phyloP scores from a whole-genome alignment of 1,284 basidiomycete genomes.

The Boletellus dicymbophilus region DNA sequence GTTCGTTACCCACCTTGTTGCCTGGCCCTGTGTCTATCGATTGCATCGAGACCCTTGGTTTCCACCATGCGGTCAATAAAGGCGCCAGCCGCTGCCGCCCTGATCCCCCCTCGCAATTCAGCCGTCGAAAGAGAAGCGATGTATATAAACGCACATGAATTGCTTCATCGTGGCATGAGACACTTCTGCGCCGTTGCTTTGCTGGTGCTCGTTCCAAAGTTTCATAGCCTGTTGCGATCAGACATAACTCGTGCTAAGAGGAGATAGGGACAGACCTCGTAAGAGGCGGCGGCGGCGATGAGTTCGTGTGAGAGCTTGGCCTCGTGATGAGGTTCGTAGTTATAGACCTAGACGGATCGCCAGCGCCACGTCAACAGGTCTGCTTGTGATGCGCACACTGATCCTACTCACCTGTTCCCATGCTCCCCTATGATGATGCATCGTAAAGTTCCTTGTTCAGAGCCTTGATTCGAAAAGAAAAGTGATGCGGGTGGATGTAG shows the following conservation, averaged over 20 bases:
- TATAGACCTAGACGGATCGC: too few relatives aligned
- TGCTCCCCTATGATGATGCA: conserved; percentile 18
- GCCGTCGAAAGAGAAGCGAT: too few relatives aligned
- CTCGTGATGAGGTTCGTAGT: too few relatives aligned
- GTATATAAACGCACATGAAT: too few relatives aligned
- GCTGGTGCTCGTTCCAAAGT: too few relatives aligned
- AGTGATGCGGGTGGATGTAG: neutral
- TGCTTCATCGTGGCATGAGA: too few relatives aligned
- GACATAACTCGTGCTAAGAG: neutral
- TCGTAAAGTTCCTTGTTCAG: conserved; percentile 4
- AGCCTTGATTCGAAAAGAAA: too few relatives aligned
- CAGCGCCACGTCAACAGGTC: neutral
- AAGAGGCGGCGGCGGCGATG: conserved; percentile 29
- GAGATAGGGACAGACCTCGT: conserved; percentile 7
- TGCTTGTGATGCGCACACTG: neutral
- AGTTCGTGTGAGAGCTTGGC: conserved; percentile 30
- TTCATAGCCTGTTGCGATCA: too few relatives aligned
- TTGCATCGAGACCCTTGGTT: conserved; percentile 24
- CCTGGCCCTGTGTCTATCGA: conserved; percentile 18
- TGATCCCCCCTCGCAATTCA: too few relatives aligned
- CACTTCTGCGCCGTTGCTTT: too few relatives aligned
- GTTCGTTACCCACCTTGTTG: conserved; percentile 18
- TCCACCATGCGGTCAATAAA: conserved; percentile 26
- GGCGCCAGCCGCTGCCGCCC: too few relatives aligned
- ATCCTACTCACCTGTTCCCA: conserved; percentile 16